A percentile compares a stretch with the other conserved stretches of the same genome.
Evolutionary conservation across 2,329 filamentous ascomycete genomes (phyloP).

Genomic region (Huntiella decipiens): DNA sequence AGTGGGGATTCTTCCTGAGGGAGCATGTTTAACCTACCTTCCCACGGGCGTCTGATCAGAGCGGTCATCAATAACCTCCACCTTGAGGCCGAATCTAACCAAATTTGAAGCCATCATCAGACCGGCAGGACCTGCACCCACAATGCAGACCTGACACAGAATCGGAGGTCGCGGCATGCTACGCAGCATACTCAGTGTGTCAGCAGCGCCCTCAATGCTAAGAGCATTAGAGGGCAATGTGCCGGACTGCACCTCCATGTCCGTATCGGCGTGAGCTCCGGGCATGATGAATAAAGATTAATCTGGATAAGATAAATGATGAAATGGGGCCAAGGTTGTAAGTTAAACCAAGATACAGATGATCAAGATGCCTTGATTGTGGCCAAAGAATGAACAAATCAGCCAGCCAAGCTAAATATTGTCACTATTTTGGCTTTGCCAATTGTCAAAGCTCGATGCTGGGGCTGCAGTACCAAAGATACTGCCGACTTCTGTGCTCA

Average conservation of each 20-base stretch:
- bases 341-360: no score
- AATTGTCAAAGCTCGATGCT: no score
- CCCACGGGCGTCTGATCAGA: conserved; percentile 49
- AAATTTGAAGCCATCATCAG: conserved; percentile 37
- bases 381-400: no score
- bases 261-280: conserved; percentile 19
- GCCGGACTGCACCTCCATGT: conserved; percentile 16
- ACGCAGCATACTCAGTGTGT: conserved; percentile 28
- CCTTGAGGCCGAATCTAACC: conserved; percentile 45
- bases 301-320: conserved; percentile 14
- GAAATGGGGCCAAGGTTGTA: neutral
- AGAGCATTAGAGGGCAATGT: conserved; percentile 16
- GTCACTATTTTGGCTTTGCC: no score
- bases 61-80: conserved; percentile 48
- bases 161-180: conserved; percentile 28
- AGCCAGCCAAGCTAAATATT: no score
- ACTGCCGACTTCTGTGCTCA: no score
- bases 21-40: conserved; percentile 18
- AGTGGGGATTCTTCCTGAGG: neutral
- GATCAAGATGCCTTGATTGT: no score
- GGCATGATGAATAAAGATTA: conserved; percentile 13
- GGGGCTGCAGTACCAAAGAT: no score
- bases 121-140: conserved; percentile 36
- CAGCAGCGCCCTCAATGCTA: conserved; percentile 21
- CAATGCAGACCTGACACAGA: conserved; percentile 30